Conservation (phyloP, 148 eudicot genomes). For the Camellia granthamiana region DNA sequence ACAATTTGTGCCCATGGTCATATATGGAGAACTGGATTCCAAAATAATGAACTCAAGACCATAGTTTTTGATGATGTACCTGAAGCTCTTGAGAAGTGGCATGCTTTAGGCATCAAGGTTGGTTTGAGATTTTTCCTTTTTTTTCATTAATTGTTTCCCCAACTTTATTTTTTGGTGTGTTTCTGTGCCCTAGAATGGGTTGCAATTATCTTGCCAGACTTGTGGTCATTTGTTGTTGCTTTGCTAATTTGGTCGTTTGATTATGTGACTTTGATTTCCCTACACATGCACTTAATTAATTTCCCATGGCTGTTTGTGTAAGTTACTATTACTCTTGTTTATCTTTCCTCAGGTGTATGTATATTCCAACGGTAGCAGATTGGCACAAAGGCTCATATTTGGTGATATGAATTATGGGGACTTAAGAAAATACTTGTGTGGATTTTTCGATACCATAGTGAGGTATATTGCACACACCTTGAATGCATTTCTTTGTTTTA, state of each 20-base stretch:
- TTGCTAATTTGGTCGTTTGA: too few relatives aligned
- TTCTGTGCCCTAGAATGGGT: too few relatives aligned
- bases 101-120: slow-evolving; percentile 71
- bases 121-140: slow-evolving; percentile 3
- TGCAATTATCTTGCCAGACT: too few relatives aligned
- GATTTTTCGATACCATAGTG: slow-evolving; percentile 77
- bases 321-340: background rate
- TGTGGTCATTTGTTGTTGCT: too few relatives aligned
- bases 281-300: too few relatives aligned
- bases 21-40: slow-evolving; percentile 84
- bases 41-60: slow-evolving; percentile 61
- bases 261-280: too few relatives aligned
- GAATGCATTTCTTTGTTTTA: too few relatives aligned
- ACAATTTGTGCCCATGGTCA: slow-evolving; percentile 38
- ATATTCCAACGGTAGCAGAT: slow-evolving; percentile 27
- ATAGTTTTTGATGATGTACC: slow-evolving; percentile 87
- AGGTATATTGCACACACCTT: slow-evolving; percentile 42
- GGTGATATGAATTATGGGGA: slow-evolving; percentile 78
- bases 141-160: background rate
- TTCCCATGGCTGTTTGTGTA: too few relatives aligned
- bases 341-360: slow-evolving; percentile 62
- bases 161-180: background rate
- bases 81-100: slow-evolving; percentile 82
- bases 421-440: slow-evolving; percentile 67
- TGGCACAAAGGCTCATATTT: slow-evolving; percentile 22